These are phyloP conservation scores for Neurospora sp. DNA, from an alignment of 495 filamentous ascomycete genomes.

Conservation along the genomic window DNA sequence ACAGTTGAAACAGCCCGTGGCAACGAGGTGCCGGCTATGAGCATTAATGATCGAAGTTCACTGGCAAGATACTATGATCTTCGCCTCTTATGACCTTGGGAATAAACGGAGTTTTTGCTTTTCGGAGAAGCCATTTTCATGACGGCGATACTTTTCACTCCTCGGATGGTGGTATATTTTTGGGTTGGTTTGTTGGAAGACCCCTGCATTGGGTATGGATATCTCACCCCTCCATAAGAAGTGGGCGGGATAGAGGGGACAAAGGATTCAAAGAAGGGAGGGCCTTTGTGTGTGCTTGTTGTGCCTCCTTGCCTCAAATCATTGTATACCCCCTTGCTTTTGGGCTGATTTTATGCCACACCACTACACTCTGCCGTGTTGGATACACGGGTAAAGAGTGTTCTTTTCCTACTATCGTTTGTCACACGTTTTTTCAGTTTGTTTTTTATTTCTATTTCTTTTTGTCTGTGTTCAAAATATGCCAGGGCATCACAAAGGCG, in stretches of 20 bases:
- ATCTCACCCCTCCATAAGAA: neutral
- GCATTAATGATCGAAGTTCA: constrained; percentile 10
- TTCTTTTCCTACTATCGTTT: neutral
- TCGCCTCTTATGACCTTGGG: constrained; percentile 3
- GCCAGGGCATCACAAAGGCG: neutral
- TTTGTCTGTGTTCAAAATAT: neutral
- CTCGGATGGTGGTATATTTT: no score
- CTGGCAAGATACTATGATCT: neutral
- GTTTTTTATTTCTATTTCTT: neutral
- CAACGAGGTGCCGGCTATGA: constrained; percentile 48
- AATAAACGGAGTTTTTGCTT: constrained; percentile 2
- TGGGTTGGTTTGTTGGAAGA: neutral
- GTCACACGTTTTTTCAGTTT: neutral
- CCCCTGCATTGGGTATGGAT: neutral
- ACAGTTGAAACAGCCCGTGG: constrained; percentile 34
- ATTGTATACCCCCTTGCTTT: neutral
- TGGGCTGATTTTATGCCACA: neutral
- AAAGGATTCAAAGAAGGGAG: neutral
- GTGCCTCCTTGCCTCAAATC: neutral
- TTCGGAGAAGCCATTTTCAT: neutral
- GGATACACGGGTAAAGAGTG: neutral
- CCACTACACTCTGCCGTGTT: neutral
- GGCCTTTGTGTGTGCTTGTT: neutral
- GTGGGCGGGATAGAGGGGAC: neutral
- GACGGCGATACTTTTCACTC: neutral